Evolutionary conservation across 495 filamentous ascomycete species (phyloP), one percentile per base, ranked within the genome.

Genomic region (Thozetella sp.): DNA sequence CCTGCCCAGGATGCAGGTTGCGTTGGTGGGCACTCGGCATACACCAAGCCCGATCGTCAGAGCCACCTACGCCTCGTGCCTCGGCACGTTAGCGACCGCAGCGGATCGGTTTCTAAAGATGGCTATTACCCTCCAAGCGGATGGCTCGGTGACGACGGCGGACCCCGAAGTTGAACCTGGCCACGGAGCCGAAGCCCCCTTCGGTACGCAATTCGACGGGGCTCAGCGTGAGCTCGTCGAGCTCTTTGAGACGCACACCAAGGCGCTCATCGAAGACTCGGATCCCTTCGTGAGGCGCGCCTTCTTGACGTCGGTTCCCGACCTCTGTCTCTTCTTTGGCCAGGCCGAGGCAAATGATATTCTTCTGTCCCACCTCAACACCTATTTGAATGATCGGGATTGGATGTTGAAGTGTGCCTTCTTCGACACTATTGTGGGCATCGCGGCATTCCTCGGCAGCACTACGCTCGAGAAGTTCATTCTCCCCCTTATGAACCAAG

Each of bases 361-460:
- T 17, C 89, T 99, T 37, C 76, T 98, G 3, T 96, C 92, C 37
- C 95, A 99, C 70, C 76, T 99, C 22, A 99, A 98, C 68, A 99
- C 96, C 0, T 99, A 99, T 64, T 80, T 99, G 9, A 99, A 99
- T 64, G 96, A 97, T 65, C 85, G 87, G 55, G 93, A 98, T 67
- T 99, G 96, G 96, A 91, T 92, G 70, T 77, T 99, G 22, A 97
- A 97, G 70, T 97, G 92, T 67, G 93, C 96, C 20, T 98, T 98
- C 69, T 97, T 99, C 63, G 92, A 96, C 61, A 91, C 93, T 0
- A 93, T 98, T 20, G 90, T 97, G 20, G 93, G 93, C 11, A 95
- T 99, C 56, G 91, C 93, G 15, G 86, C 91, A 0, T 97, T 96
- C 61, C 80, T 98, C 40, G 96, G 96, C 4, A 90, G 88, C 52